A percentile compares a stretch with the other conserved stretches of the same genome.
Conservation (phyloP, 768 basidiomycete genomes). For the Coprinopsis marcescibilis region DNA sequence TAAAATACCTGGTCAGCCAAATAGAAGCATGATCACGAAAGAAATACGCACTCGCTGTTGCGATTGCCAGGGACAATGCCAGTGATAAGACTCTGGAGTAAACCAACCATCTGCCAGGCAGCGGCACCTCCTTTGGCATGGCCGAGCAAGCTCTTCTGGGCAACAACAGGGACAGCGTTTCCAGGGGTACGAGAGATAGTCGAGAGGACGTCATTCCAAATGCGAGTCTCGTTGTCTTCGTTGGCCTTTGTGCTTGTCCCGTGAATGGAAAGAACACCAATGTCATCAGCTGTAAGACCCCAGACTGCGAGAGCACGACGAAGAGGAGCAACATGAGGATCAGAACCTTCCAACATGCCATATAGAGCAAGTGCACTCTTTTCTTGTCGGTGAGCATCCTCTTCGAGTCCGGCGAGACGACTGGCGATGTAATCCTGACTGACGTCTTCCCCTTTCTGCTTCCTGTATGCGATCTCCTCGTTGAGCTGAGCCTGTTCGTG, state of each 20-base stretch:
- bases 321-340: constrained; percentile 83
- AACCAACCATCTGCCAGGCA: constrained; percentile 93
- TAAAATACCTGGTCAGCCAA: constrained; percentile 21
- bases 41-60: constrained; percentile 80
- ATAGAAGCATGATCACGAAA: not conserved
- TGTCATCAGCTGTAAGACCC: constrained; percentile 90
- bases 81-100: constrained; percentile 76
- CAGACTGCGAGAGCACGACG: constrained; percentile 95
- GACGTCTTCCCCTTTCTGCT: constrained; percentile 41
- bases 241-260: constrained; percentile 87
- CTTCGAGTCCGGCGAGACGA: constrained; percentile 80
- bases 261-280: constrained; percentile 86
- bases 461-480: constrained; percentile 65
- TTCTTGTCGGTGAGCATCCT: constrained; percentile 88
- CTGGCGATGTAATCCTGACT: constrained; percentile 69
- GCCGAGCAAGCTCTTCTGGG: constrained; percentile 95
- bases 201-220: constrained; percentile 95
- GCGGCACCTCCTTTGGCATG: constrained; percentile 99
- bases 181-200: constrained; percentile 84
- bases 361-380: constrained; percentile 89
- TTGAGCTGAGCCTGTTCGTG: constrained; percentile 85
- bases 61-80: constrained; percentile 94
- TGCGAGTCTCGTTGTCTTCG: constrained; percentile 95
- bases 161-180: constrained; percentile 95
- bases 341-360: constrained; percentile 89